Evolutionary conservation across 441 rosid species (phyloP).

Genomic region (Iberis amara): DNA sequence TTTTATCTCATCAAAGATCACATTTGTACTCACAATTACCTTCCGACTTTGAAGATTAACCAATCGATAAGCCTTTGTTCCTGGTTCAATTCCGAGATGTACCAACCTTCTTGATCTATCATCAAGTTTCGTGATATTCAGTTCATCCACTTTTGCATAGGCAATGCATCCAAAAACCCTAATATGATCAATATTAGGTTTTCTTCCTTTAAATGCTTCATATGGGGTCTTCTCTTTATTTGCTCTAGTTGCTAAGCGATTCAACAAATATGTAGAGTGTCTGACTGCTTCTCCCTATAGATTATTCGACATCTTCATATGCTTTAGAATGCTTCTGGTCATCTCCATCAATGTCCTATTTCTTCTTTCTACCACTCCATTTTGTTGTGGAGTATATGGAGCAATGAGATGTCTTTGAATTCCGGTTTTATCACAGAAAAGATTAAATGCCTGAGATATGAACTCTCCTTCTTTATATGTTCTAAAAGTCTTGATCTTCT

Average conservation of each 20-base stretch:
- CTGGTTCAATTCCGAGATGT: neutral
- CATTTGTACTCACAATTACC: neutral
- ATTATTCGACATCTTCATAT: neutral
- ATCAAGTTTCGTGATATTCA: neutral
- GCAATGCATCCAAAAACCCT: neutral
- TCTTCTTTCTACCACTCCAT: too few relatives aligned
- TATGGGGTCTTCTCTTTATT: neutral
- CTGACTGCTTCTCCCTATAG: neutral
- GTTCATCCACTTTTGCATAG: neutral
- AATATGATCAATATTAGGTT: neutral
- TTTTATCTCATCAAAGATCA: neutral
- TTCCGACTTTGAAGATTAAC: neutral
- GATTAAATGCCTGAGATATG: too few relatives aligned
- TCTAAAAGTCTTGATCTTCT: too few relatives aligned
- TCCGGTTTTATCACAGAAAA: too few relatives aligned
- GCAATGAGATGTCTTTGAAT: too few relatives aligned
- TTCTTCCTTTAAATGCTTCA: neutral
- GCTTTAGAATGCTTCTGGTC: neutral
- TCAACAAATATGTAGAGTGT: neutral
- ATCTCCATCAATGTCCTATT: neutral
- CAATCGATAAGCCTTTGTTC: neutral
- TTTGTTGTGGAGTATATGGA: too few relatives aligned
- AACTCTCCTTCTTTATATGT: too few relatives aligned
- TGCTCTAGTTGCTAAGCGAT: neutral
- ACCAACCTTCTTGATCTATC: neutral